phyloP scores from a whole-genome alignment of 768 basidiomycete species.

The Pleurotus salmoneostramineus region DNA sequence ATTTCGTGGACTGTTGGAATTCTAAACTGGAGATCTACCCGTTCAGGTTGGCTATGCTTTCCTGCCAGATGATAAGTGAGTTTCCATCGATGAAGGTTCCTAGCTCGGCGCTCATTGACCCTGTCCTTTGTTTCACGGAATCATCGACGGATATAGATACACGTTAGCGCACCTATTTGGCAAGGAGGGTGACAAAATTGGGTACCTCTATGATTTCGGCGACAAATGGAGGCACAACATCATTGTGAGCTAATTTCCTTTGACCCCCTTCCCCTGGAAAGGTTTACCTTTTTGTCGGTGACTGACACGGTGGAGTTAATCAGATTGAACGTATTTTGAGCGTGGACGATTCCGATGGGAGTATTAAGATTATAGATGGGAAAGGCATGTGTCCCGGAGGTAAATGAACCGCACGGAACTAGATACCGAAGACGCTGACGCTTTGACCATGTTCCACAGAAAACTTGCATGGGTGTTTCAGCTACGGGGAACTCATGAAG shows the following conservation, averaged over 20 bases:
- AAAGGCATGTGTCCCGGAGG: conserved; percentile 22
- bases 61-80: conserved; percentile 22
- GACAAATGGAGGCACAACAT: conserved; percentile 28
- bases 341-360: conserved; percentile 21
- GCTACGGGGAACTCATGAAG: conserved; percentile 17
- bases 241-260: conserved; percentile 13
- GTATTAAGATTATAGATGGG: conserved; percentile 17
- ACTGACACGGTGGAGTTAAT: not conserved
- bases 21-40: not conserved
- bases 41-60: conserved; percentile 23
- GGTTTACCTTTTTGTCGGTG: too few species aligned
- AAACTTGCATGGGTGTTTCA: conserved; percentile 20
- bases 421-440: not conserved
- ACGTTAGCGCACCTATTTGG: conserved; percentile 24
- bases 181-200: conserved; percentile 25
- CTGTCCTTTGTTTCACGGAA: not conserved
- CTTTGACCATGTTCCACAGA: conserved; percentile 11
- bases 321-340: conserved; percentile 17
- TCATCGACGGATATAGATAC: not conserved
- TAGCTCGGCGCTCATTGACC: not conserved
- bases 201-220: conserved; percentile 28
- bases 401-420: not conserved
- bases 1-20: not conserved
- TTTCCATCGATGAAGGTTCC: not conserved
- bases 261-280: not conserved